Base-by-base conservation (phyloP, 1,139 yeast genomes). In the Williopsis jadinii region DNA sequence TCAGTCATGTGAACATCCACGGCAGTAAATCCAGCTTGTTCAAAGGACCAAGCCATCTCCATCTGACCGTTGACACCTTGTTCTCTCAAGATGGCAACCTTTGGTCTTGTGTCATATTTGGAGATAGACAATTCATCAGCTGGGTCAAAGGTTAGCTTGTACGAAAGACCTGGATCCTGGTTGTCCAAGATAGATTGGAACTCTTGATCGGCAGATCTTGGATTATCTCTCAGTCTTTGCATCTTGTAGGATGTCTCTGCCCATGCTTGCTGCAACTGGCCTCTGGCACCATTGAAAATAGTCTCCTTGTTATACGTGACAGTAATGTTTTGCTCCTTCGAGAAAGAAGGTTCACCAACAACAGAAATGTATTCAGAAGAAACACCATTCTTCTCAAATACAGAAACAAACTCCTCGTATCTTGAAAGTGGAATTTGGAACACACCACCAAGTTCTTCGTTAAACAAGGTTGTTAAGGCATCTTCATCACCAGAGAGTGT, bases 21-120 rank as follows among this genome's bases (percentile, higher is more conserved):
- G 12, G 88, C 77, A 29, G 81, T 88, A 62, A 94, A 94, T 0
- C 98, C 99, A 28, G 98, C 96, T 62, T 81, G 88, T 61, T 82
- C 82, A 75, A 92, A 88, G 47, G 94, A 80, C 87, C 95, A 90
- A 1, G 98, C 97, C 97, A 94, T 90, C 67, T 94, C 99, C 71
- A 84, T 86, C 64, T 92, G 96, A 29, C 97, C 95, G 62, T 94
- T 94, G 42, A 92, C 97, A 67, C 99, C 99, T 68, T 94, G 98
- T 62, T 94, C 99, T 68, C 99, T 84, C 58, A 94, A 73, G 46
- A 94, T 88, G 31, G 98, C 98, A 50, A 94, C 98, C 64, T 79
- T 83, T 38, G 98, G 98, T 58, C 71, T 78, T 19, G 66, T 59
- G 15, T 63, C 58, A 35, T 71, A 60, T 26, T 55, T 44, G 32